These are phyloP conservation scores for Medicago lupulina DNA, from an alignment of 306 rosid genomes.

Conservation along the genomic window DNA sequence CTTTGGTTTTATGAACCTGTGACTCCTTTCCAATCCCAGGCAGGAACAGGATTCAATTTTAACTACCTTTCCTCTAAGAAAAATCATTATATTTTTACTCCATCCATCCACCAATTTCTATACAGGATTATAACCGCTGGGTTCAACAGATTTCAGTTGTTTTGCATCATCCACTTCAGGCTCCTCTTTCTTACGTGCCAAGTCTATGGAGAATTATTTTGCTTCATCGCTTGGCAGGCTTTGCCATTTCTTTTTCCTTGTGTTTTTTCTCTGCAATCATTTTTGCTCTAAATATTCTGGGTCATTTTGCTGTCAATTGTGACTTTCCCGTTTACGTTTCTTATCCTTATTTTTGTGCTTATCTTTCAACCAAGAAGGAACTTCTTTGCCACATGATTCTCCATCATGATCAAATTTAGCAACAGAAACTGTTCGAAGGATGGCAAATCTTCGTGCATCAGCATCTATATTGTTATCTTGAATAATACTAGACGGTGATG, in stretches of 20 bases:
- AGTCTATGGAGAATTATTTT: slow-evolving; percentile 45
- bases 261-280: slow-evolving; percentile 75
- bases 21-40: too few species aligned
- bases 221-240: slow-evolving; percentile 55
- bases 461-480: too few species aligned
- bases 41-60: too few species aligned
- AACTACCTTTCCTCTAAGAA: too few species aligned
- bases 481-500: slow-evolving; percentile 75
- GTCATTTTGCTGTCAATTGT: slow-evolving; percentile 64
- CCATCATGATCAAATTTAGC: slow-evolving; percentile 53
- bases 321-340: slow-evolving; percentile 79
- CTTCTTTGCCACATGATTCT: slow-evolving; percentile 50
- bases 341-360: slow-evolving; percentile 73
- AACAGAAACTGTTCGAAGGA: slow-evolving; percentile 81
- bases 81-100: too few species aligned
- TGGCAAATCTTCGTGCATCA: slow-evolving; percentile 72
- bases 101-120: slow-evolving; percentile 7
- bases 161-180: slow-evolving; percentile 45
- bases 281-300: slow-evolving; percentile 82
- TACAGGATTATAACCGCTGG: slow-evolving; percentile 55
- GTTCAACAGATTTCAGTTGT: slow-evolving; percentile 56
- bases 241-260: slow-evolving; percentile 76
- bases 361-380: slow-evolving; percentile 56
- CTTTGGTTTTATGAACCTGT: too few species aligned
- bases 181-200: slow-evolving; percentile 57